Conservation (phyloP, 2,329 filamentous ascomycete species). For the Aspergillus cejpii region DNA sequence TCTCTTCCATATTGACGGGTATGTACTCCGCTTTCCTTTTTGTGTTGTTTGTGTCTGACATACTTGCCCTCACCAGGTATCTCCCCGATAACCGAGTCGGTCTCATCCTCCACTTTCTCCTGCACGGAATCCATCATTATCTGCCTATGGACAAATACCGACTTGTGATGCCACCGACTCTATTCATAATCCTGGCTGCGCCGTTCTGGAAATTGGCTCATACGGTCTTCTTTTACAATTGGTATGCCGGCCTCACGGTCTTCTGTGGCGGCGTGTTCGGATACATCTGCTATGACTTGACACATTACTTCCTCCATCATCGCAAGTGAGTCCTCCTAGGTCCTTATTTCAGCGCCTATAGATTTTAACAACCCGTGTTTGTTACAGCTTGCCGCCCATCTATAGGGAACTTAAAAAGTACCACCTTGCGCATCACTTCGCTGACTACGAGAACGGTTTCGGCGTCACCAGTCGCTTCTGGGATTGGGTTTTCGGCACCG, state of each 20-base stretch:
- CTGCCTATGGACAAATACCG: conserved; percentile 98
- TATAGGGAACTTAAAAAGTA: conserved; percentile 95
- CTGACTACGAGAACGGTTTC: conserved; percentile 95
- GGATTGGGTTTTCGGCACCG: conserved; percentile 87
- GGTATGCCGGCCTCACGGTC: conserved; percentile 69
- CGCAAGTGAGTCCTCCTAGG: conserved; percentile 56
- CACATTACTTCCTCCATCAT: conserved; percentile 98
- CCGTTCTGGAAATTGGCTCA: conserved; percentile 95
- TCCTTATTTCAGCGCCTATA: not conserved
- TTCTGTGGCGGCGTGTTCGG: conserved; percentile 91
- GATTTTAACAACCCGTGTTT: conserved; percentile 8
- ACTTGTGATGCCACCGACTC: conserved; percentile 89
- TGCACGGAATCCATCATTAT: conserved; percentile 97
- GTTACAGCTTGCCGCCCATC: conserved; percentile 65
- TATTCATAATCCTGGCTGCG: conserved; percentile 74
- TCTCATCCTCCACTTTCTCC: conserved; percentile 80
- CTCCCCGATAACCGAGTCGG: conserved; percentile 87
- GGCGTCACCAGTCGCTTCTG: conserved; percentile 95
- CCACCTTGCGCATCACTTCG: conserved; percentile 93
- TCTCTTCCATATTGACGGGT: conserved; percentile 90
- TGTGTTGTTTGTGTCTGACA: not conserved
- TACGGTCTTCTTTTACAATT: conserved; percentile 71
- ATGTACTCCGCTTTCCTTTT: conserved; percentile 38
- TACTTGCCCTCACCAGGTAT: conserved; percentile 49
- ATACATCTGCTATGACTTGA: conserved; percentile 93